Evolutionary conservation across 257 asterid species (phyloP).

Genomic region (Przewalskia tangutica): DNA sequence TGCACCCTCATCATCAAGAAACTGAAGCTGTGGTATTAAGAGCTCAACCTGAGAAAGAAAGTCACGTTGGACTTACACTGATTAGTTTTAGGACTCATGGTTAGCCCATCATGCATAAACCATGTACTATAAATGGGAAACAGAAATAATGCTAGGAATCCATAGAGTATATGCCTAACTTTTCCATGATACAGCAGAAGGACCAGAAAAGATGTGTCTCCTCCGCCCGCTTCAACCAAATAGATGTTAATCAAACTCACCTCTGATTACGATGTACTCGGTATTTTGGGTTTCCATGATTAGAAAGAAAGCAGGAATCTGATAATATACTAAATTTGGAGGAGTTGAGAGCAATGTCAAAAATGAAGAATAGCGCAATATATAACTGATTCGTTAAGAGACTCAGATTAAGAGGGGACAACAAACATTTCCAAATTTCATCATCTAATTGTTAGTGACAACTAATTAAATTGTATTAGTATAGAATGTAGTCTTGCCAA

Average conservation of each 20-base stretch:
- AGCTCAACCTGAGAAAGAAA: conserved; percentile 63
- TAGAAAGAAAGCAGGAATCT: not conserved
- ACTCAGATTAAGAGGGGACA: not conserved
- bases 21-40: conserved; percentile 84
- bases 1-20: conserved; percentile 96
- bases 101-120: not conserved
- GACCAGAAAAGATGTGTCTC: not conserved
- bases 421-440: not conserved
- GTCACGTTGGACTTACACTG: not conserved
- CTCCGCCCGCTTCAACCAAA: not conserved
- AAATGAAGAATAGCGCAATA: not conserved
- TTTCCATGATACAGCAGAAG: not conserved
- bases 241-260: not conserved
- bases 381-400: not conserved
- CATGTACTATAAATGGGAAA: not conserved
- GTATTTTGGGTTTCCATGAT: not conserved
- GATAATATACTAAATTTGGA: not conserved
- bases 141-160: not conserved
- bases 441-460: not conserved
- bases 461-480: not conserved
- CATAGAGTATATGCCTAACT: not conserved
- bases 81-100: not conserved
- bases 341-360: not conserved
- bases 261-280: not conserved
- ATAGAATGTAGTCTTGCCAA: not conserved